Percentiles rank a stretch among this genome's conserved stretches.
Evolutionary conservation across 345 rosid species (phyloP).

Genomic region (Eucalyptus paniculata): DNA sequence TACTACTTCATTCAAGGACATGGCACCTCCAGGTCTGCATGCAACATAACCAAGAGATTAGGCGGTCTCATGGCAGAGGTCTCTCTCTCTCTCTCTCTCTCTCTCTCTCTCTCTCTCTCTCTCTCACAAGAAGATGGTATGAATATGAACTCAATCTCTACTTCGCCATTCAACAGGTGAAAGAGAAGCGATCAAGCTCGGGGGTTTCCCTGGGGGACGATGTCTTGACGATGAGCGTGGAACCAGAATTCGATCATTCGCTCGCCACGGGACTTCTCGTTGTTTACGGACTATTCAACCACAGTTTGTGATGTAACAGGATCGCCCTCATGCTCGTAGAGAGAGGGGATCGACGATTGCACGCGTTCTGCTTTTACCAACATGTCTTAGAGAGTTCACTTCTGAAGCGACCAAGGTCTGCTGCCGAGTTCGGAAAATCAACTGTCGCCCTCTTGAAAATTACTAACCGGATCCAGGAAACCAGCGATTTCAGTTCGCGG

Average conservation of each 20-base stretch:
- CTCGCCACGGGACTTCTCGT: constrained; percentile 17
- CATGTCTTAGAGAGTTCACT: neutral
- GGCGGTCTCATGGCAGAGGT: neutral
- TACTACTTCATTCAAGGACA: neutral
- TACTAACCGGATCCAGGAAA: neutral
- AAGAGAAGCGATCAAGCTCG: constrained; percentile 13
- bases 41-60: neutral
- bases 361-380: neutral
- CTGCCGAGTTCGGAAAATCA: neutral
- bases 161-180: constrained; percentile 1
- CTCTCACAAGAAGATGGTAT: neutral
- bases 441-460: neutral
- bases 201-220: constrained; percentile 26
- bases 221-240: constrained; percentile 23
- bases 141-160: neutral
- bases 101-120: neutral
- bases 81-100: neutral
- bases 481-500: neutral
- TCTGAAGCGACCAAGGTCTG: neutral
- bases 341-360: neutral
- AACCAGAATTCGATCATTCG: constrained; percentile 12
- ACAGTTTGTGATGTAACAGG: neutral
- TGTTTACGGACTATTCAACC: constrained; percentile 18
- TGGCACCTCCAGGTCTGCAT: neutral
- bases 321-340: neutral